A percentile compares a stretch with the other conserved stretches of the same genome.
These are phyloP conservation scores for Tricholoma sp. DNA, from an alignment of 768 basidiomycete species.

Conservation along the genomic window DNA sequence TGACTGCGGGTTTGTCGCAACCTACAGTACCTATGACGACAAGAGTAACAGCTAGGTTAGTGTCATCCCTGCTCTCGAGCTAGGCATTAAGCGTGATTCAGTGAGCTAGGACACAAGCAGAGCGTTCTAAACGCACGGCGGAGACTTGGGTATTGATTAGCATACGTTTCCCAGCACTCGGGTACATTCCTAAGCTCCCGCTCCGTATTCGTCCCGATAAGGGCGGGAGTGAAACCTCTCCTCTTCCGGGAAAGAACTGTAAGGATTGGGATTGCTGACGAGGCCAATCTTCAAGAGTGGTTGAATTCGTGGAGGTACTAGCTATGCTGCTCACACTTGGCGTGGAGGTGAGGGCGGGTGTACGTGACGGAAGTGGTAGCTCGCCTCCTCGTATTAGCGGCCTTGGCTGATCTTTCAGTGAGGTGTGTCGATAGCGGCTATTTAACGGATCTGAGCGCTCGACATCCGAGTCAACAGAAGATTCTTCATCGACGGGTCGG, in stretches of 20 bases:
- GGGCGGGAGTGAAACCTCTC: constrained; percentile 12
- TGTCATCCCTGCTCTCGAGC: constrained; percentile 7
- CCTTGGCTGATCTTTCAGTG: constrained; percentile 42
- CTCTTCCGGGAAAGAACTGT: constrained; percentile 29
- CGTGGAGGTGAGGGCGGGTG: constrained; percentile 33
- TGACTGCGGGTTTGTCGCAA: constrained; percentile 83
- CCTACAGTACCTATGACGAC: constrained; percentile 73
- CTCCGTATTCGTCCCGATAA: constrained; percentile 48
- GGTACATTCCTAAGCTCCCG: constrained; percentile 53
- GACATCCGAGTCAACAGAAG: constrained; percentile 45
- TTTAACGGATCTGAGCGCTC: constrained; percentile 46
- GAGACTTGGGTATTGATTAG: constrained; percentile 31
- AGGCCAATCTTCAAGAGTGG: constrained; percentile 32
- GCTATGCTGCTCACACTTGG: constrained; percentile 35
- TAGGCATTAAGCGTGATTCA: background rate
- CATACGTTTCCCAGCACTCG: constrained; percentile 28
- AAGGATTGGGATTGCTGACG: constrained; percentile 35
- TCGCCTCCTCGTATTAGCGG: constrained; percentile 49
- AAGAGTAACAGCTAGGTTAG: constrained; percentile 45
- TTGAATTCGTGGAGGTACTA: constrained; percentile 29
- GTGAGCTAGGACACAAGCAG: background rate
- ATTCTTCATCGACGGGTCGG: constrained; percentile 16
- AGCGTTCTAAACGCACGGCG: constrained; percentile 15
- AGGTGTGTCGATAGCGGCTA: constrained; percentile 40
- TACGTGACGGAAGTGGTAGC: constrained; percentile 57